Evolutionary conservation across 179 eudicot species (phyloP).

Genomic region (Vitellaria paradoxa): DNA sequence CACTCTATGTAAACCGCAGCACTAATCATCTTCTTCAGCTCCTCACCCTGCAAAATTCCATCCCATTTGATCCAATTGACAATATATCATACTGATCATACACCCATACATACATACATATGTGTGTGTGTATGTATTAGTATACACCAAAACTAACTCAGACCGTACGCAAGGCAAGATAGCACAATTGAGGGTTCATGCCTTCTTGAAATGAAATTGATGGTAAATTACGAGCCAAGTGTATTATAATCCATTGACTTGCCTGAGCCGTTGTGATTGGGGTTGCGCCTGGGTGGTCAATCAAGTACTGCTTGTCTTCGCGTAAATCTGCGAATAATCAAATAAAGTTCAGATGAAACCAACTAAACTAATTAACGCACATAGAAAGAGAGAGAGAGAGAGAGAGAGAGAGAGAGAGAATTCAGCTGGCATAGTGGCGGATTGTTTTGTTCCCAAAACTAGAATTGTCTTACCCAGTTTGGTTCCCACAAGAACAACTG

Average conservation of each 20-base stretch:
- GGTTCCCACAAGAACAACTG: conserved; percentile 42
- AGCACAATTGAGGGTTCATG: no score
- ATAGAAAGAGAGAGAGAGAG: no score
- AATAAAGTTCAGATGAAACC: not conserved
- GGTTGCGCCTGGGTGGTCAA: conserved; percentile 57
- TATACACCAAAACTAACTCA: no score
- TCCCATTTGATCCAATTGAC: not conserved
- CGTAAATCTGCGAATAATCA: conserved; percentile 41
- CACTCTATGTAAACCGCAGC: conserved; percentile 67
- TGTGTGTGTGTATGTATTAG: no score
- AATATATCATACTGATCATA: not conserved
- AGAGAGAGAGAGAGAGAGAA: no score
- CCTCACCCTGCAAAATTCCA: conserved; percentile 43
- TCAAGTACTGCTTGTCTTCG: conserved; percentile 55
- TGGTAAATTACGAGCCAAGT: no score
- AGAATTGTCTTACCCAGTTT: conserved; percentile 30
- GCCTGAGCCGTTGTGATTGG: conserved; percentile 63
- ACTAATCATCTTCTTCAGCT: conserved; percentile 51
- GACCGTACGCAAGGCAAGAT: no score
- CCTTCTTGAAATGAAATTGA: no score
- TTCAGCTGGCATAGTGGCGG: no score
- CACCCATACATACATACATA: not conserved
- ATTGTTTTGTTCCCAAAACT: not conserved
- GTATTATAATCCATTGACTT: not conserved
- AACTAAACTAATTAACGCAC: not conserved